Percentiles rank a stretch among this genome's conserved stretches.
Conservation (phyloP, 2,329 filamentous ascomycete species). For the Fusarium luffae region DNA sequence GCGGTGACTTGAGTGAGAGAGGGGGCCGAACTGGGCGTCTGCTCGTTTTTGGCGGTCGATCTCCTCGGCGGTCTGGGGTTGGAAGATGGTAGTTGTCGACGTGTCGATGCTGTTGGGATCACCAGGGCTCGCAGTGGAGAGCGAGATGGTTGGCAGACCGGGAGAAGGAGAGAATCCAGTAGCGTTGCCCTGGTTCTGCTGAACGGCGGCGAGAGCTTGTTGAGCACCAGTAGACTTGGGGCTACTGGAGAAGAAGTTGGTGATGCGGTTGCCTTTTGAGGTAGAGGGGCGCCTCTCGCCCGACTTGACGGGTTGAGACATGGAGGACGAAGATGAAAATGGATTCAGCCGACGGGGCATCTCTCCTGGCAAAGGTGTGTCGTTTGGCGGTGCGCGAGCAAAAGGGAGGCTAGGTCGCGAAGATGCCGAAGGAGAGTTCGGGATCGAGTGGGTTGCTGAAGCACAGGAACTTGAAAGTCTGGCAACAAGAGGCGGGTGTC, state of each 20-base stretch:
- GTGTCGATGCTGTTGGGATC: conserved; percentile 77
- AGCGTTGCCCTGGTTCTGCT: conserved; percentile 64
- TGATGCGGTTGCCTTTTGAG: conserved; percentile 79
- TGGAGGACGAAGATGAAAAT: conserved; percentile 63
- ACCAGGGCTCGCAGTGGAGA: conserved; percentile 85
- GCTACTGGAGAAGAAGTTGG: conserved; percentile 84
- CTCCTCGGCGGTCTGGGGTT: conserved; percentile 88
- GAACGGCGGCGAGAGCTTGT: conserved; percentile 74
- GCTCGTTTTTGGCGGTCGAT: conserved; percentile 77
- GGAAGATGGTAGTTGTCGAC: conserved; percentile 82
- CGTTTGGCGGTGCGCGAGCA: conserved; percentile 17
- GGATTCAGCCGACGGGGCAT: conserved; percentile 72
- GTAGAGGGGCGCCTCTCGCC: conserved; percentile 69
- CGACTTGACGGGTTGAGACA: conserved; percentile 60
- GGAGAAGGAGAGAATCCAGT: conserved; percentile 77
- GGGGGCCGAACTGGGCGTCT: conserved; percentile 91
- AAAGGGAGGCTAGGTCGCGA: conserved; percentile 16
- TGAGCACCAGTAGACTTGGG: conserved; percentile 78
- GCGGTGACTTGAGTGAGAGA: conserved; percentile 82
- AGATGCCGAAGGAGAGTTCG: conserved; percentile 10
- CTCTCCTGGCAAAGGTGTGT: conserved; percentile 49
- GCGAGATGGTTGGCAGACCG: conserved; percentile 88
- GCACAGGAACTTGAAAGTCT: conserved; percentile 6
- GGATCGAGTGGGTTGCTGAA: conserved; percentile 2
- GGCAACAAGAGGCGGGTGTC: conserved; percentile 23